Conservation (phyloP, 2,329 filamentous ascomycete genomes). For the Aspergillus sp. region DNA sequence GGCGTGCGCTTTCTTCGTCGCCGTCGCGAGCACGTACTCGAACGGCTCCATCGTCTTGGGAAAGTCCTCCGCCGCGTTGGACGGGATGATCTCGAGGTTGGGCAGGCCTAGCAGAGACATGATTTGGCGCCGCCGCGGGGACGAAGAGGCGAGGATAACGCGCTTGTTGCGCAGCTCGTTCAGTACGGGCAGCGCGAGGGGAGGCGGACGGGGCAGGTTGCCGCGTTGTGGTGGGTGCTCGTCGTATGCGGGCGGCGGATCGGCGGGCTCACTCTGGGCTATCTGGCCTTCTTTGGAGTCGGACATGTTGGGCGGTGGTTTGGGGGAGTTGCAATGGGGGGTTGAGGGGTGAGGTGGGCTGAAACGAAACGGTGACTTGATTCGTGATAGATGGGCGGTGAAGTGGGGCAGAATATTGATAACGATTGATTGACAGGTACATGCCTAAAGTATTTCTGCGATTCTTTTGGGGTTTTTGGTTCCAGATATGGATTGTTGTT, state of each 20-base stretch:
- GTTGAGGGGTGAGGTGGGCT: background rate
- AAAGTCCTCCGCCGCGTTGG: constrained; percentile 78
- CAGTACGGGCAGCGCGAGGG: constrained; percentile 77
- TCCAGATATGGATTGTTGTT: background rate
- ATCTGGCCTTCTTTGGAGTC: constrained; percentile 30
- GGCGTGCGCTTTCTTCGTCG: constrained; percentile 74
- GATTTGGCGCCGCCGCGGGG: constrained; percentile 78
- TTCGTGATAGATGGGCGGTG: constrained; percentile 9
- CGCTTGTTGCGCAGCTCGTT: constrained; percentile 72
- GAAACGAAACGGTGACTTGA: background rate
- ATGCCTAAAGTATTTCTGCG: background rate
- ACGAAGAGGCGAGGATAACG: constrained; percentile 86
- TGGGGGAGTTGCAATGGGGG: background rate
- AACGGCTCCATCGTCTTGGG: constrained; percentile 76
- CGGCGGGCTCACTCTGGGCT: constrained; percentile 12
- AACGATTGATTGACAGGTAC: background rate
- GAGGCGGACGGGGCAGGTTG: constrained; percentile 44
- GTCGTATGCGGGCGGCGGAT: constrained; percentile 37
- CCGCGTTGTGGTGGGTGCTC: constrained; percentile 17
- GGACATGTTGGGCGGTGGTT: constrained; percentile 18
- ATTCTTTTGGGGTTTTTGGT: background rate
- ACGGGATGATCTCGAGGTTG: constrained; percentile 81
- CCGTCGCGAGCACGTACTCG: constrained; percentile 89
- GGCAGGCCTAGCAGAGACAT: constrained; percentile 75
- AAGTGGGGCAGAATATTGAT: constrained; percentile 7